phyloP scores from a whole-genome alignment of 2,329 filamentous ascomycete species.

The Huntiella bhutanensis region DNA sequence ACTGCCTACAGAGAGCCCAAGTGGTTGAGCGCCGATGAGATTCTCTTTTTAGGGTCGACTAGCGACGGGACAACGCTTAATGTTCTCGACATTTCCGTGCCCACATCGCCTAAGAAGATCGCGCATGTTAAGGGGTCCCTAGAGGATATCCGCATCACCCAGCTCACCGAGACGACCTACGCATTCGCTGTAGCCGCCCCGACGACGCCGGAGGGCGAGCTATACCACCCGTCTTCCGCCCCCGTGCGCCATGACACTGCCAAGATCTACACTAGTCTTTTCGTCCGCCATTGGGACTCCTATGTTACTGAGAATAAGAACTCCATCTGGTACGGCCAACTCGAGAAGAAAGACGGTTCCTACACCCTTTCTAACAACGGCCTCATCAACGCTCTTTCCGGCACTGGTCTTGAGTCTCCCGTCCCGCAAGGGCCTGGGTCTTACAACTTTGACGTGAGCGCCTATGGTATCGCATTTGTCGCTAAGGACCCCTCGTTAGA shows the following conservation, averaged over 20 bases:
- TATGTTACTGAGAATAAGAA: constrained; percentile 51
- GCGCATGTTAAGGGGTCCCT: constrained; percentile 23
- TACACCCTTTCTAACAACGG: constrained; percentile 25
- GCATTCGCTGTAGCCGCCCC: constrained; percentile 42
- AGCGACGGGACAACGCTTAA: constrained; percentile 32
- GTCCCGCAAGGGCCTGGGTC: constrained; percentile 62
- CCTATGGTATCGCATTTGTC: constrained; percentile 49
- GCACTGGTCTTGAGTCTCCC: constrained; percentile 42
- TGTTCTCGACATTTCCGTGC: constrained; percentile 15
- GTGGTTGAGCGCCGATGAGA: constrained; percentile 55
- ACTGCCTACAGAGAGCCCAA: constrained; percentile 47
- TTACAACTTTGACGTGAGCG: constrained; percentile 61
- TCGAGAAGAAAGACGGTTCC: constrained; percentile 25
- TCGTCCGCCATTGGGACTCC: constrained; percentile 69
- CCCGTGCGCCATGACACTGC: constrained; percentile 43
- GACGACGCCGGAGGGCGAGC: constrained; percentile 46
- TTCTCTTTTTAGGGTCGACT: constrained; percentile 32
- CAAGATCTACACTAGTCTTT: constrained; percentile 54
- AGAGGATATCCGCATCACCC: constrained; percentile 39
- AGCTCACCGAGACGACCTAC: constrained; percentile 28
- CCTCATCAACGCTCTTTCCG: constrained; percentile 45
- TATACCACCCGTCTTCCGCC: constrained; percentile 46
- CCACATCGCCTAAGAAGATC: constrained; percentile 7
- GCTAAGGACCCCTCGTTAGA: constrained; percentile 55
- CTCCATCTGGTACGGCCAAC: constrained; percentile 52